Base-by-base conservation (phyloP, 73 alveolate species). In the Uronychia setigera region DNA sequence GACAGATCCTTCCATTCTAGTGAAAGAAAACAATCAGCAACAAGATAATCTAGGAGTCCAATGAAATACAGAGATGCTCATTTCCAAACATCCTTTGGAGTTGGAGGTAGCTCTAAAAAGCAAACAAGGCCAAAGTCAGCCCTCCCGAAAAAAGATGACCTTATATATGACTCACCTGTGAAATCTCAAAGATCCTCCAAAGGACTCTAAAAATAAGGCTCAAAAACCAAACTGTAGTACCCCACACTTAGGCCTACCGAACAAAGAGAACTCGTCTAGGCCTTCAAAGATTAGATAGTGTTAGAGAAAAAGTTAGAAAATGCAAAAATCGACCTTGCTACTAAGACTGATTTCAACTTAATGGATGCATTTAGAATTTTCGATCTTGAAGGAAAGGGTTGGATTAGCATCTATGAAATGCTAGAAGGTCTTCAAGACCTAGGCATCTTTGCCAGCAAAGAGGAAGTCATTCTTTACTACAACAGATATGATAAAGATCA, bases 281-380 rank as follows among this genome's bases (percentile, higher is more conserved):
- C 89, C 32, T 60, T 90, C 67, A 85, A 80, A 28, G 95, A 91
- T 13, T 59, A 76, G 32, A 57, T 86, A 26, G 82, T 59, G 25
- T 35, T 82, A 29, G 96, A 91, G 67, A 82, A 74, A 19, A 92
- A 91, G 35, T 60, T 91, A 1, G 93, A 91, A 60, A 91, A 82
- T 28, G 87, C 88, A 1, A 91, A 87, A 77, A 87, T 81, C 33
- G 80, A 85, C 31, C 59, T 91, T 1, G 86, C 92, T 31, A 1
- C 80, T 26, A 78, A 82, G 58, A 60, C 86, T 0, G 96, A 91
- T 35, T 91, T 91, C 77, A 91, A 91, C 59, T 32, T 91, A 26
- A 77, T 91, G 86, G 96, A 91, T 60, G 87, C 92, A 0, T 91
- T 91, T 84, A 33, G 79, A 35, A 74, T 91, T 75, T 82, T 91